Percentiles rank a stretch among this genome's conserved stretches.
Conservation (phyloP, 345 rosid species). For the Ceriops decandra region DNA sequence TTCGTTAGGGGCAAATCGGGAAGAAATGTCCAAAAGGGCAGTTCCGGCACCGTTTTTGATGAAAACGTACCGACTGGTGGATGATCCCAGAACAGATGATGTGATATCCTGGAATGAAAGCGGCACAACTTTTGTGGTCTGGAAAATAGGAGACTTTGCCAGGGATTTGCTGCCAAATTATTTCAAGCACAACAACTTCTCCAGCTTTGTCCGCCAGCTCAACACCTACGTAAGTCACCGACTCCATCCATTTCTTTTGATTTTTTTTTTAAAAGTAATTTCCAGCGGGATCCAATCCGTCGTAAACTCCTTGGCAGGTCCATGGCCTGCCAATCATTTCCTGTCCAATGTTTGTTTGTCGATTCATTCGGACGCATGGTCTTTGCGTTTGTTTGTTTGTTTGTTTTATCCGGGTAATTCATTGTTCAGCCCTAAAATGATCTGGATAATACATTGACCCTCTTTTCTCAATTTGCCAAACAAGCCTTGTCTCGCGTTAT, state of each 20-base stretch:
- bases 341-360: no score
- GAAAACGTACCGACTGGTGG: conserved; percentile 72
- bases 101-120: conserved; percentile 79
- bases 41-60: conserved; percentile 67
- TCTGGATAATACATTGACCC: no score
- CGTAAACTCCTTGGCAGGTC: no score
- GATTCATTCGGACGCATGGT: no score
- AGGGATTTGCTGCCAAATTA: conserved; percentile 64
- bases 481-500: no score
- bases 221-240: conserved; percentile 60
- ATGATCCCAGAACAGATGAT: conserved; percentile 63
- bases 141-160: conserved; percentile 72
- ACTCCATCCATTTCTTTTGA: not conserved
- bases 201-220: conserved; percentile 86
- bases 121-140: conserved; percentile 52
- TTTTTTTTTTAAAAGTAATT: no score
- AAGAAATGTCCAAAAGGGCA: conserved; percentile 36
- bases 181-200: conserved; percentile 77
- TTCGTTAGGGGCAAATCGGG: conserved; percentile 6
- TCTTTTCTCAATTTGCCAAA: no score
- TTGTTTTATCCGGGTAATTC: no score
- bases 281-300: no score
- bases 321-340: no score
- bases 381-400: no score
- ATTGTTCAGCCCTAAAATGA: no score